Conservation (phyloP, 164 flowering plant genomes). For the Taxillus chinensis region DNA sequence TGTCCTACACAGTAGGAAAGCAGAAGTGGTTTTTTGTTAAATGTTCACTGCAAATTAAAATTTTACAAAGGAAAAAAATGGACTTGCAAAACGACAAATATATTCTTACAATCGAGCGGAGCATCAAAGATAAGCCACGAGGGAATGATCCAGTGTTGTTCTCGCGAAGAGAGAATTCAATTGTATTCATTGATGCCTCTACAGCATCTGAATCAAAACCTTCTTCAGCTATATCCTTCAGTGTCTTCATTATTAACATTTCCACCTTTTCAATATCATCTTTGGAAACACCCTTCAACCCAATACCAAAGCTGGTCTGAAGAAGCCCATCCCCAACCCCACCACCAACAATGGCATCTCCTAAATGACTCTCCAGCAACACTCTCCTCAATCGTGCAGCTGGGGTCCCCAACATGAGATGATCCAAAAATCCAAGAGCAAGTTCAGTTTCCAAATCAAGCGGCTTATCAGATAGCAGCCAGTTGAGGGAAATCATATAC, state of each 20-base stretch:
- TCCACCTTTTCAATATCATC: constrained; percentile 79
- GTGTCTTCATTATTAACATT: constrained; percentile 60
- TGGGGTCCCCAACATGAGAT: constrained; percentile 94
- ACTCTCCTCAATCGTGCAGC: constrained; percentile 92
- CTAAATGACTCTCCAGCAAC: constrained; percentile 83
- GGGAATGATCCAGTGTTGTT: constrained; percentile 99
- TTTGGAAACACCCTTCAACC: constrained; percentile 83
- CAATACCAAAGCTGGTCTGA: constrained; percentile 91
- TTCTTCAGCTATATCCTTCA: constrained; percentile 62
- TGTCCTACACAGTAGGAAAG: constrained; percentile 40
- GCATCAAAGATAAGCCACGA: constrained; percentile 94
- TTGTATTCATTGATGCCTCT: constrained; percentile 98
- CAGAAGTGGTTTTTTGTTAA: not conserved
- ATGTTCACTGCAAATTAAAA: not conserved
- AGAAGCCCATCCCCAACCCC: constrained; percentile 93
- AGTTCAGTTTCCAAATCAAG: constrained; percentile 94
- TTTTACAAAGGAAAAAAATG: not conserved
- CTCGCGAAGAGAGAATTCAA: constrained; percentile 94
- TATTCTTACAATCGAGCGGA: constrained; percentile 70
- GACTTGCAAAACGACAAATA: not conserved
- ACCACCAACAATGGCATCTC: constrained; percentile 95
- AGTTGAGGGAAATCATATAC: constrained; percentile 95
- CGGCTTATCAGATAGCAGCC: constrained; percentile 90
- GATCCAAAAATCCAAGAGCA: constrained; percentile 83
- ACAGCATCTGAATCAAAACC: constrained; percentile 87